Evolutionary conservation across 441 rosid species (phyloP).

Genomic region (Flueggea neowawraea): DNA sequence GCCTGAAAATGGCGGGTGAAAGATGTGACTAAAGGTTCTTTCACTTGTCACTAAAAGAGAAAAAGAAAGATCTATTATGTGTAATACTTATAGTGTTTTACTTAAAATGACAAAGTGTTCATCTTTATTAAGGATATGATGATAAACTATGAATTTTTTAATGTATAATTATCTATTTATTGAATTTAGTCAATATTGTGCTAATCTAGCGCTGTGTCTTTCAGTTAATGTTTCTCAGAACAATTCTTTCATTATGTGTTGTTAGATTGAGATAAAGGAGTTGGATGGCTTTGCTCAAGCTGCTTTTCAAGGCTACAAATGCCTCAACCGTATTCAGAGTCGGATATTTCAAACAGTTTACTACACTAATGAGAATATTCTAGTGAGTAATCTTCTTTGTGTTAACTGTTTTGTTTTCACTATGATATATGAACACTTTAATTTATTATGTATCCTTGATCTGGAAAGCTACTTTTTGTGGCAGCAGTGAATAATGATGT

Average conservation of each 20-base stretch:
- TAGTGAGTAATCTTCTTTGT: constrained; percentile 44
- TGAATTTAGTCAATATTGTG: too few relatives aligned
- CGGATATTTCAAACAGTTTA: constrained; percentile 93
- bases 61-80: not conserved
- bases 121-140: not conserved
- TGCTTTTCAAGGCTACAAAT: constrained; percentile 93
- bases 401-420: too few relatives aligned
- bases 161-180: not conserved
- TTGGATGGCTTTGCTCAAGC: constrained; percentile 95
- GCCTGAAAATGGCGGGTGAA: too few relatives aligned
- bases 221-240: constrained; percentile 14
- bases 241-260: constrained; percentile 13
- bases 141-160: not conserved
- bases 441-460: too few relatives aligned
- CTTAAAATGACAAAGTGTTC: too few relatives aligned
- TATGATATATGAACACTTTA: too few relatives aligned
- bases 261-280: constrained; percentile 91
- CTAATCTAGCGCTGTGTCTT: not conserved
- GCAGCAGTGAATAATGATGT: too few relatives aligned
- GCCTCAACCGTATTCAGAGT: constrained; percentile 93
- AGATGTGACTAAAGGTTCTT: not conserved
- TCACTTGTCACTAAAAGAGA: not conserved
- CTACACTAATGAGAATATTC: constrained; percentile 87
- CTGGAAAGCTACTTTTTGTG: too few relatives aligned
- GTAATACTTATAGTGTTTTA: not conserved